Evolutionary conservation across 257 asterid genomes (phyloP), one percentile per base, ranked within the genome.

Genomic region (Datura wrightii): DNA sequence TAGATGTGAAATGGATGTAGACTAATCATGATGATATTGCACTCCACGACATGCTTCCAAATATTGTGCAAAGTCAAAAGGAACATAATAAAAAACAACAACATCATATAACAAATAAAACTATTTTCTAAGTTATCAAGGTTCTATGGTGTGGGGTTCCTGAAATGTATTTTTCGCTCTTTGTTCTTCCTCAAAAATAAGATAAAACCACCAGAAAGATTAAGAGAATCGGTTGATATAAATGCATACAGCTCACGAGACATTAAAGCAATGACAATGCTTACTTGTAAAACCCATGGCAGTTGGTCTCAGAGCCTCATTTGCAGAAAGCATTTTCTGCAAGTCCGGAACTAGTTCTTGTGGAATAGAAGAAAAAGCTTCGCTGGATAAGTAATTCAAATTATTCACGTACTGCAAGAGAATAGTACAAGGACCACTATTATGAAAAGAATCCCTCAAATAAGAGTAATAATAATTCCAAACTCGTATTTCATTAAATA

Each of bases 271-370:
- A 78, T 34, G 65, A 36, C 63, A 52, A 52, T 8, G 55, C 80
- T 87, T 80, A 95, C 99, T 95, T 76, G 98, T 93, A 89, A 97
- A 97, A 87, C 92, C 99, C 84, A 92, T 37, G 71, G 99, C 98
- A 10, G 97, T 86, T 86, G 97, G 99, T 89, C 98, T 90, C 60
- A 86, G 82, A 82, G 95, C 87, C 85, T 91, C 99, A 88, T 92
- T 90, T 71, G 93, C 84, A 84, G 98, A 92, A 52, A 95, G 94
- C 98, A 97, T 95, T 80, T 91, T 95, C 88, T 94, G 96, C 88
- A 97, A 88, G 87, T 95, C 97, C 0, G 92, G 89, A 72, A 95
- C 93, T 83, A 97, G 91, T 87, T 94, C 98, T 85, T 90, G 90
- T 5, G 98, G 97, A 82, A 95, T 93, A 84, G 95, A 80, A 46